Conservation (phyloP, 2,329 filamentous ascomycete species). For the Apiospora pterosperma region DNA sequence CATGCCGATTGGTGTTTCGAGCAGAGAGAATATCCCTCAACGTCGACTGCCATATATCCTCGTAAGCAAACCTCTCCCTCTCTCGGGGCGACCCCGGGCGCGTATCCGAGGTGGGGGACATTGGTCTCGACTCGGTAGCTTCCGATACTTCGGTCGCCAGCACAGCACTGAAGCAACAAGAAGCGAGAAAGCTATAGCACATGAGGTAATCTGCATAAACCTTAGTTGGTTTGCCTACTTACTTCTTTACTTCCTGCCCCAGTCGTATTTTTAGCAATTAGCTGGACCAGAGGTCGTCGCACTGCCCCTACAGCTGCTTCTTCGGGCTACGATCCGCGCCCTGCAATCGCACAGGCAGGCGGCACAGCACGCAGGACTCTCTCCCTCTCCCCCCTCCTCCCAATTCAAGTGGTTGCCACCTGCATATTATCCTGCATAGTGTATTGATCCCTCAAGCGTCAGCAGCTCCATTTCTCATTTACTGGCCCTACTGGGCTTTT, state of each 20-base stretch:
- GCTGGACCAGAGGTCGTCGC: neutral
- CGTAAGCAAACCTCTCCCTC: neutral
- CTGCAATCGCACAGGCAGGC: neutral
- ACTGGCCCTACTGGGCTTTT: neutral
- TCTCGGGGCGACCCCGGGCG: neutral
- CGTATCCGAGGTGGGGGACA: neutral
- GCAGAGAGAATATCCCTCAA: neutral
- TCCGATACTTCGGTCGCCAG: neutral
- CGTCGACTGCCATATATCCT: neutral
- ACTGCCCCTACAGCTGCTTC: neutral
- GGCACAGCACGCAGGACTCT: neutral
- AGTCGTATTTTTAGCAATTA: neutral
- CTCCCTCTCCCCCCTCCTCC: neutral
- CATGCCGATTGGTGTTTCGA: neutral
- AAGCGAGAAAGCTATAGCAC: neutral
- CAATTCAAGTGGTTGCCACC: neutral
- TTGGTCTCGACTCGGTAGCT: neutral
- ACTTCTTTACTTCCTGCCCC: neutral
- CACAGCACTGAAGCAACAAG: neutral
- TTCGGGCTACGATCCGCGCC: slow-evolving; percentile 1
- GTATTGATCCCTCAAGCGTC: slow-evolving; percentile 1
- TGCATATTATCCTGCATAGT: neutral
- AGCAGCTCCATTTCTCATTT: slow-evolving; percentile 1
- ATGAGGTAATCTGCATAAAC: too few species aligned
- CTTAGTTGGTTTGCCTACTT: neutral